Evolutionary conservation across 441 rosid genomes (phyloP).

Genomic region (Populus hybrid): DNA sequence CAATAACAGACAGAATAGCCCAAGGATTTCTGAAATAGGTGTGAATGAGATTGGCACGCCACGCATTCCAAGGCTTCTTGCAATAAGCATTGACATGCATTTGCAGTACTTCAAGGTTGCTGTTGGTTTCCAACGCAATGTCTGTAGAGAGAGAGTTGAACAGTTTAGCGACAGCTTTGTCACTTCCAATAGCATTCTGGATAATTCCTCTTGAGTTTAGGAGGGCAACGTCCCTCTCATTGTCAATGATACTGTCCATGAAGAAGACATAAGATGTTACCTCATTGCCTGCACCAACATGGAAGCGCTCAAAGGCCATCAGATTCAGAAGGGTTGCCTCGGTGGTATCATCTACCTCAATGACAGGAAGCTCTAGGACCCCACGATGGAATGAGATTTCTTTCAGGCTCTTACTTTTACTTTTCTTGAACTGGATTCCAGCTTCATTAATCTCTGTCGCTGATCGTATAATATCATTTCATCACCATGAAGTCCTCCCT

Average conservation of each 20-base stretch:
- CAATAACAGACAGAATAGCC: constrained; percentile 37
- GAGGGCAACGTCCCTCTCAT: constrained; percentile 37
- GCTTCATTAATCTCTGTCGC: constrained; percentile 45
- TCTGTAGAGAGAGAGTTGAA: constrained; percentile 25
- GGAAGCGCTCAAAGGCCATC: constrained; percentile 45
- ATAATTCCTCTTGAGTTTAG: constrained; percentile 41
- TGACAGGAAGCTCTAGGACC: constrained; percentile 32
- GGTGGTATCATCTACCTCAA: constrained; percentile 38
- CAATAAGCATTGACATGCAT: constrained; percentile 28
- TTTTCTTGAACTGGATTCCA: constrained; percentile 36
- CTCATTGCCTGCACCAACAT: constrained; percentile 42
- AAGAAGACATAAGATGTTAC: constrained; percentile 42
- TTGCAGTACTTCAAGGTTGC: constrained; percentile 22
- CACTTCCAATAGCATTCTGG: constrained; percentile 39
- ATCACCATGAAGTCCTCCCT: not conserved
- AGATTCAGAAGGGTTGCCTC: constrained; percentile 44
- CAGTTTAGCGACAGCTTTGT: constrained; percentile 43
- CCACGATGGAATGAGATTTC: constrained; percentile 40
- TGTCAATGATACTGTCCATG: constrained; percentile 44
- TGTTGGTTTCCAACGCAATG: constrained; percentile 28
- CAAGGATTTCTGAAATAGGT: constrained; percentile 40
- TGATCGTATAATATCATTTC: constrained; percentile 32
- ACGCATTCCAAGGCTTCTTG: constrained; percentile 38
- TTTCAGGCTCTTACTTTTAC: constrained; percentile 30
- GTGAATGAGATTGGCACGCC: constrained; percentile 42